Base-by-base conservation (phyloP, 2,329 filamentous ascomycete genomes). In the Ophiostoma angusticollis region DNA sequence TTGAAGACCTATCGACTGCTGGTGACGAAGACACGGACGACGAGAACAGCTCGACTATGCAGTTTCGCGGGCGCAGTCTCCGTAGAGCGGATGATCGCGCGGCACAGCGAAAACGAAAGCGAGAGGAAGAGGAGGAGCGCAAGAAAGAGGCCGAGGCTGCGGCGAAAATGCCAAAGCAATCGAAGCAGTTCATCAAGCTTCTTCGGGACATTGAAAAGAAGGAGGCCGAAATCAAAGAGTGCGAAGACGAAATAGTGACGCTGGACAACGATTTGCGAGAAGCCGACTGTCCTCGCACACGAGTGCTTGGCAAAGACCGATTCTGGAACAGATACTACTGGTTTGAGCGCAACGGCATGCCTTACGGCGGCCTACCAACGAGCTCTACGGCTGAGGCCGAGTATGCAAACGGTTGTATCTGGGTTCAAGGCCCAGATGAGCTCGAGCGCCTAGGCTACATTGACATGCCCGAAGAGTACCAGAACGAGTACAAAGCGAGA, bases 301-400 rank as follows among this genome's bases (percentile, higher is more conserved):
- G 84, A 46, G 78, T 89, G 14, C 68, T 98, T 19, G 91, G 91
- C 44, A 89, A 91, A 57, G 91, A 98, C 60, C 78, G 91, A 31
- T 98, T 94, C 67, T 94, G 89, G 78, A 96, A 98, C 59, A 77
- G 89, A 39, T 98, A 96, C 60, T 96, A 93, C 67, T 98, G 91
- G 89, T 95, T 96, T 57, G 91, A 98, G 61, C 80, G 89, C 46
- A 98, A 96, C 53, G 91, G 87, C 18, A 96, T 96, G 87, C 91
- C 91, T 0, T 94, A 89, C 52, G 85, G 72, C 23, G 91, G 91
- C 5, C 68, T 95, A 40, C 87, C 87, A 0, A 75, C 73, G 47
- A 93, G 85, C 58, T 95, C 87, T 13, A 96, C 89, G 1, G 82
- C 85, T 1, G 69, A 78, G 32, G 86, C 89, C 17, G 79, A 74